Evolutionary conservation across 176 grass and related monocot genomes (phyloP), one percentile per base, ranked within the genome.

Genomic region (Thinopyrum elongatum): DNA sequence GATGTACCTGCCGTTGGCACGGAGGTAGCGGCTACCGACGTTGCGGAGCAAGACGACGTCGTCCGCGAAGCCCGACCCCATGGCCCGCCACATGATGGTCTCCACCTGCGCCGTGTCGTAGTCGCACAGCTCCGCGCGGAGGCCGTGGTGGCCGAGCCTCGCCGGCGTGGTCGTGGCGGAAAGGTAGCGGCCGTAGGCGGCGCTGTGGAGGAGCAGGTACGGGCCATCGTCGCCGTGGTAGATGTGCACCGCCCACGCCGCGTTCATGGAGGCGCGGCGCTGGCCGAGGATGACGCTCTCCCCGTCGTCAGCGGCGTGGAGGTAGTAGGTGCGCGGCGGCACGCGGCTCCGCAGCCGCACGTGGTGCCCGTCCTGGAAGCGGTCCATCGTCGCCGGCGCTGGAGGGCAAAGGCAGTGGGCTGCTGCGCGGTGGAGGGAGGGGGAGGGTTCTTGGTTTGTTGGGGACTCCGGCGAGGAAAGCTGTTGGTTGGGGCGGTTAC

Each of bases 141-240:
- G 25, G 68, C 81, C 81, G 15, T 0, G 3, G 38, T 12, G 0
- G 26, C 61, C 46, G 25, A 16, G 31, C 29, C 60, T 44, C 14
- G 83, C 73, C 22, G 25, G 17, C 10, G 8, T 26, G 60, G 2
- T 19, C 34, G 22, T 16, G 28, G 22, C 7, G 0, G 27, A 60
- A 41, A 78, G 83, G 74, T 85, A 85, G 34, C 72, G 62, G 9
- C 83, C 83, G 62, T 78, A 85, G 58, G 58, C 80, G 15, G 68
- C 83, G 46, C 46, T 15, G 14, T 29, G 83, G 46, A 85, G 74
- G n/a, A 77, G 84, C 10, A 86, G 5, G 36, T 1, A 13, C 10
- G 7, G 5, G 46, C 33, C 46, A 19, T 67, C 14, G 12, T 49
- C 31, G 70, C 26, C 14, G 3, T 31, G 0, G 79, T 60, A 0